Conservation (phyloP, 75 land plant genomes). For the Sequoiadendron giganteum region DNA sequence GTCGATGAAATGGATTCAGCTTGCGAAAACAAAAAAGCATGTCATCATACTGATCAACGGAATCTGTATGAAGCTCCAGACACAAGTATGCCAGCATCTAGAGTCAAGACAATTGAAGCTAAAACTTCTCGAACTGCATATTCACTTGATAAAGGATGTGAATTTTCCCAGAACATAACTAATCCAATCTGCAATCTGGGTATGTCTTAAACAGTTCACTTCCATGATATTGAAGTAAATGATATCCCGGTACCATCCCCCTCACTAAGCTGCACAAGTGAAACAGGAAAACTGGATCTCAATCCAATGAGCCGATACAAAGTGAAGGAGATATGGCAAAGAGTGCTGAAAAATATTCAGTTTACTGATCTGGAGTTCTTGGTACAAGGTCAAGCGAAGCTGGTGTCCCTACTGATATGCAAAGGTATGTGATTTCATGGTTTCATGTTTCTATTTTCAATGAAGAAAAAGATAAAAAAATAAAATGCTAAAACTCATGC, state of each 20-base stretch:
- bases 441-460: too few relatives aligned
- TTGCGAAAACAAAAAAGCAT: constrained; percentile 7
- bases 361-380: constrained; percentile 41
- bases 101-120: background rate
- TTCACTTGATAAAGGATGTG: constrained; percentile 1
- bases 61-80: background rate
- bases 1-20: background rate
- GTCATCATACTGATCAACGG: background rate
- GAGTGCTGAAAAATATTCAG: constrained; percentile 31
- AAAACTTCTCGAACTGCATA: background rate
- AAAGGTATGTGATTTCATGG: constrained; percentile 29
- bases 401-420: constrained; percentile 33
- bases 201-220: constrained; percentile 18
- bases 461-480: too few relatives aligned
- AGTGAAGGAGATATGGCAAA: constrained; percentile 51
- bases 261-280: background rate
- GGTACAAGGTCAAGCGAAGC: constrained; percentile 39
- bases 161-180: background rate
- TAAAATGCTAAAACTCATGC: too few relatives aligned
- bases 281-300: constrained; percentile 8
- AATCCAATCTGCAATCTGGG: constrained; percentile 9
- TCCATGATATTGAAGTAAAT: background rate
- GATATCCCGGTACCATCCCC: background rate
- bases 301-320: constrained; percentile 14
- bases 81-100: background rate